These are phyloP conservation scores for Aspergillus eucalypticola DNA, from an alignment of 2,329 filamentous ascomycete genomes.

Conservation along the genomic window DNA sequence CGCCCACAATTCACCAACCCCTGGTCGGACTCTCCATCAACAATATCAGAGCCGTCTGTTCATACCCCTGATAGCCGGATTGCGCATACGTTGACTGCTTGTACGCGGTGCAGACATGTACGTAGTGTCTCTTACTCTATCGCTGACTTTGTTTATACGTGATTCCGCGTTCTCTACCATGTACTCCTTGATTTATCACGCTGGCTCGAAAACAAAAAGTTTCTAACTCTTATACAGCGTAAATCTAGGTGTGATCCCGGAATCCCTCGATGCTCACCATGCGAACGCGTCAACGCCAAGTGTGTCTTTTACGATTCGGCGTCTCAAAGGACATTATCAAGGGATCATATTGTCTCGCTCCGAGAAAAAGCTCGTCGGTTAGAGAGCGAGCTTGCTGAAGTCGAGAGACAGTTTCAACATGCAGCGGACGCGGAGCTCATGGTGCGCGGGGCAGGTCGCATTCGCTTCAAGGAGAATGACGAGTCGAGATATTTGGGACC, in stretches of 20 bases:
- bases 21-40: conserved; percentile 30
- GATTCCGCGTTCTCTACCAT: not conserved
- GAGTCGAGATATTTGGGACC: conserved; percentile 90
- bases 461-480: conserved; percentile 80
- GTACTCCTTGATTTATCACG: not conserved
- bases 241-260: conserved; percentile 96
- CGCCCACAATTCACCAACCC: conserved; percentile 29
- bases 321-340: conserved; percentile 80
- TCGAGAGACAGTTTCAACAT: conserved; percentile 73
- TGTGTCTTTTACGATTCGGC: conserved; percentile 96
- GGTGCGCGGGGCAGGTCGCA: conserved; percentile 80
- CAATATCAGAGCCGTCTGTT: conserved; percentile 29
- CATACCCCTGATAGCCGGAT: conserved; percentile 41
- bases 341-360: conserved; percentile 88
- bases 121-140: conserved; percentile 20
- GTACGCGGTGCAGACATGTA: conserved; percentile 53
- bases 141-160: conserved; percentile 2
- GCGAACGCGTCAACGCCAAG: conserved; percentile 83
- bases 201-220: not conserved
- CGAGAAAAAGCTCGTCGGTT: conserved; percentile 82
- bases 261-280: conserved; percentile 86
- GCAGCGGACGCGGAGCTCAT: conserved; percentile 77
- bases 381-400: conserved; percentile 76
- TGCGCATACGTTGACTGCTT: conserved; percentile 52
- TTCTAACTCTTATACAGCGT: conserved; percentile 56